Base-by-base conservation (phyloP, 345 rosid genomes). In the Linum usitatissimum region DNA sequence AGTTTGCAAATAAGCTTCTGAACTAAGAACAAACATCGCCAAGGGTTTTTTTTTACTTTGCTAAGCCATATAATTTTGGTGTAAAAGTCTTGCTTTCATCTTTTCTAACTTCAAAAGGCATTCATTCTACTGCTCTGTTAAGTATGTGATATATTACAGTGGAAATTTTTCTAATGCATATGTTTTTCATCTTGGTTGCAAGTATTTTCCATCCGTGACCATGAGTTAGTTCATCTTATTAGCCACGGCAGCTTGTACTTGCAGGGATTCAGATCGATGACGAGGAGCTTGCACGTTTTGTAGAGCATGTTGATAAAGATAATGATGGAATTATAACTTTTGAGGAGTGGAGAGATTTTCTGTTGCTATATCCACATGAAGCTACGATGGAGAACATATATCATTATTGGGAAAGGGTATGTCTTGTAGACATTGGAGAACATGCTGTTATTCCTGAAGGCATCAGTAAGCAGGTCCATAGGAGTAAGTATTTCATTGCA, bases 291-390 rank as follows among this genome's bases (percentile, higher is more conserved):
- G 93, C 89, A 10, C 81, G 68, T 38, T 91, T 91, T 80, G 93
- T 91, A 66, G 97, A 91, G 78, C 94, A 86, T 31, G 96, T 91
- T 53, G 93, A 87, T 55, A 86, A 91, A 84, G 97, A 86, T 70
- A 88, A 80, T 55, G 84, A 91, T 71, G 97, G 97, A 30, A 85
- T 88, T 53, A 91, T 91, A 66, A 80, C 94, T 40, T 91, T 91
- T 68, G 94, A 87, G 65, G 97, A 87, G 67, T 91, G 97, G 97
- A 84, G 96, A 64, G 97, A 91, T 75, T 91, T 91, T 77, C 94
- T 91, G 57, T 73, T 91, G 70, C 67, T 88, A 5, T 87, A 86
- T 74, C 97, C 96, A 19, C 97, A 91, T n/a, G 97, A 91, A 66
- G 96, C 97, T 53, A 88, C 97, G 18, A 84, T 91, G 13, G 96